Conservation (phyloP, 805 yeast species). For the Ogataea henricii region DNA sequence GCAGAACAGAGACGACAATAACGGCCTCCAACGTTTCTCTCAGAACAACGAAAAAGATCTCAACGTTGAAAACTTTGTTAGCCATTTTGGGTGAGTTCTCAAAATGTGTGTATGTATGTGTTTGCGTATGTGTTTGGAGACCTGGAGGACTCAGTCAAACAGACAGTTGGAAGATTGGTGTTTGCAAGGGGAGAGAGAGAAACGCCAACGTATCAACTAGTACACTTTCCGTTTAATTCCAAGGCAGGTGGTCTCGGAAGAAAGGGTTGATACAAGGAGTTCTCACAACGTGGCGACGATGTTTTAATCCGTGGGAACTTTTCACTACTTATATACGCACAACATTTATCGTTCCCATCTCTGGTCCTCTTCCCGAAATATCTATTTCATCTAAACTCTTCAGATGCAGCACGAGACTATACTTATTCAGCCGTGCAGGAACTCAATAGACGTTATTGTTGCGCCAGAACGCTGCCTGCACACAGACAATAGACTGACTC, state of each 20-base stretch:
- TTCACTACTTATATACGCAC: neutral
- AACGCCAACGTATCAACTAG: slow-evolving; percentile 8
- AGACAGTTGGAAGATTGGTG: neutral
- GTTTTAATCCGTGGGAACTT: neutral
- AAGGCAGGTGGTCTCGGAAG: slow-evolving; percentile 2
- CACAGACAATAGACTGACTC: neutral
- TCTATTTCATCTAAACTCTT: slow-evolving; percentile 1
- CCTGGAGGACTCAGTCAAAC: neutral
- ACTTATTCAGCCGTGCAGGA: neutral
- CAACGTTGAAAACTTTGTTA: slow-evolving; percentile 59
- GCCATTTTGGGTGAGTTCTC: slow-evolving; percentile 25
- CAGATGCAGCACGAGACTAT: neutral
- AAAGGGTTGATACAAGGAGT: neutral
- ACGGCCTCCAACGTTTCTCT: slow-evolving; percentile 95
- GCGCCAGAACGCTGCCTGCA: too few relatives aligned
- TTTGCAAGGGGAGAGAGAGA: slow-evolving; percentile 14
- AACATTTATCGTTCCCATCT: neutral
- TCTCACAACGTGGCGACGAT: too few relatives aligned
- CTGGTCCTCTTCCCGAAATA: neutral
- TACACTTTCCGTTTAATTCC: slow-evolving; percentile 8
- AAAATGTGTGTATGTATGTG: neutral
- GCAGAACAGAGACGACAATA: slow-evolving; percentile 83
- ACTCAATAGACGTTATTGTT: neutral
- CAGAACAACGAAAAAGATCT: slow-evolving; percentile 85
- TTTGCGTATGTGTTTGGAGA: too few relatives aligned